Evolutionary conservation across 257 asterid genomes (phyloP), one percentile per base, ranked within the genome.

Genomic region (Ligustrum vulgare): DNA sequence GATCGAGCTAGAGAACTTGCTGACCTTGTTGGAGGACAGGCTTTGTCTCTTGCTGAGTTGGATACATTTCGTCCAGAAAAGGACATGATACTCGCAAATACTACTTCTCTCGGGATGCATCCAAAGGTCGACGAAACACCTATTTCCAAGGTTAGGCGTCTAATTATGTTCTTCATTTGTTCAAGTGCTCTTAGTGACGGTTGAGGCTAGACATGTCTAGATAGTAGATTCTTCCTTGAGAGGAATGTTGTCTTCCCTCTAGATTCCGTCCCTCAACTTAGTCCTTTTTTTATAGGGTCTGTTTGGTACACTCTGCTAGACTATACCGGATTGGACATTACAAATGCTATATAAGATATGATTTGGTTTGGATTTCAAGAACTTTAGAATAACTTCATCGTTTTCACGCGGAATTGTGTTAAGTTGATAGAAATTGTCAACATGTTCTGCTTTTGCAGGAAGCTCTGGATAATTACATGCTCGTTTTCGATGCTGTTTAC

Each of bases 41-140:
- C 99, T 15, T 75, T 95, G 82, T 75, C 99, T 54, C 89, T 93
- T 72, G 85, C 88, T 18, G 96, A 89, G 71, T 87, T 95, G 28
- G 82, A 39, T 74, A 83, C 71, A 82, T 95, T 91, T 87, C 89
- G 81, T 72, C 98, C 99, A 1, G 99, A 95, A 75, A 80, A 74
- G 6, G 98, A 91, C 75, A 93, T 95, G 99, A 87, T 93, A 73
- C 98, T 95, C 34, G 99, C 98, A 56, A 95, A 95, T 86, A 89
- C 98, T n/a, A 93, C 99, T 43, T 88, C 97, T 25, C 85, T 95
- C 0, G 99, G 98, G n/a, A 95, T 95, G 99, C 98, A 91, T 74
- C 99, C 99, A 9, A 95, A 84, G 72, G 84, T 95, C 45, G 90
- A 93, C 31, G 97, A 93, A 74, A 89, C 99, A 0, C 98, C 98